These are phyloP conservation scores for Epithele typhae DNA, from an alignment of 768 basidiomycete genomes.

Conservation along the genomic window DNA sequence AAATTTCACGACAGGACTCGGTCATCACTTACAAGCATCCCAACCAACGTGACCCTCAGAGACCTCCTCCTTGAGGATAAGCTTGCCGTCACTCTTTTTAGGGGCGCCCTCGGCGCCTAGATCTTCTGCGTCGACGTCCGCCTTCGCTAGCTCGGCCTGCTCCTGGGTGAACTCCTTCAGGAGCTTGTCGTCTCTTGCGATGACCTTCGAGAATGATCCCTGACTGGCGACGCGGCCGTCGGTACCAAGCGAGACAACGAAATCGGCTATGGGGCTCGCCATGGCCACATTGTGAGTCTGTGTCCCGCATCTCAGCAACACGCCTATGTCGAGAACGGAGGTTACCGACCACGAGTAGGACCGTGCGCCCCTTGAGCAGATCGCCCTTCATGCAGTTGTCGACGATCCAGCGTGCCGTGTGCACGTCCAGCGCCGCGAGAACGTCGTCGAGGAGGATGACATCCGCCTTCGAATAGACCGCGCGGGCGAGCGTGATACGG, in stretches of 20 bases:
- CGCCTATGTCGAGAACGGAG: background rate
- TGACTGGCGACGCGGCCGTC: slow-evolving; percentile 13
- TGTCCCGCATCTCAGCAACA: background rate
- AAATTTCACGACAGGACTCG: background rate
- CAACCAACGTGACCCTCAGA: background rate
- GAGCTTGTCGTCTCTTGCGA: slow-evolving; percentile 4
- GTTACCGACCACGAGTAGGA: slow-evolving; percentile 41
- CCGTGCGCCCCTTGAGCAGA: slow-evolving; percentile 39
- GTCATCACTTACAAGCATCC: slow-evolving; percentile 14
- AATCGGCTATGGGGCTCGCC: slow-evolving; percentile 15
- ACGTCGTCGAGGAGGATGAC: slow-evolving; percentile 39
- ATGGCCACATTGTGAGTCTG: slow-evolving; percentile 22
- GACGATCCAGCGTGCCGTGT: slow-evolving; percentile 46
- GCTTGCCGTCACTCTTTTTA: too few relatives aligned
- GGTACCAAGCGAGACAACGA: slow-evolving; percentile 16
- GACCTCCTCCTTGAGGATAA: background rate
- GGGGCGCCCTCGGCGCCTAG: background rate
- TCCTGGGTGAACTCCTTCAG: background rate
- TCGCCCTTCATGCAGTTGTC: slow-evolving; percentile 41
- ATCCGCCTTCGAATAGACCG: slow-evolving; percentile 33
- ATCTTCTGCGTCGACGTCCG: background rate
- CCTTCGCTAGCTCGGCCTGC: background rate
- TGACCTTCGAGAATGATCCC: slow-evolving; percentile 9
- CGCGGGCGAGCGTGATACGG: slow-evolving; percentile 37
- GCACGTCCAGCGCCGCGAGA: slow-evolving; percentile 43